Evolutionary conservation across 345 rosid genomes (phyloP), one percentile per base, ranked within the genome.

Genomic region (Euphorbia pulcherrima): DNA sequence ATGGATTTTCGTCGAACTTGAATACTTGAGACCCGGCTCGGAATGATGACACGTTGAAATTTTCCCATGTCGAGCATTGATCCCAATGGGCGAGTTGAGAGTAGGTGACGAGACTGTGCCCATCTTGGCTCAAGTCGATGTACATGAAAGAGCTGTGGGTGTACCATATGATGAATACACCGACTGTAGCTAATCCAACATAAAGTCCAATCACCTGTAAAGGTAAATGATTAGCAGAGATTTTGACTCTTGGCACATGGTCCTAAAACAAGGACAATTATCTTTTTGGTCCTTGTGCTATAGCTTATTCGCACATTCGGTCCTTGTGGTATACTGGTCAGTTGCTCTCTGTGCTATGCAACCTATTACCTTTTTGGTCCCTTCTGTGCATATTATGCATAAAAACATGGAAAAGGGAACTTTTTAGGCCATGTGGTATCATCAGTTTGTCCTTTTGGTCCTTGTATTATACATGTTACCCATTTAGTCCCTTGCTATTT

Each of bases 111-210:
- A 89, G 85, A 64, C 84, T 89, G 63, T 94, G 99, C 44, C 99
- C 97, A 60, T 94, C 99, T 61, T 86, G 88, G 64, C 96, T 87
- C 68, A 94, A 85, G 77, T 94, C 95, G 44, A 94, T 94, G 67
- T 89, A 90, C 77, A 89, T 30, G 84, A 91, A 94, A 13, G 83
- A 52, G 70, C 65, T 51, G 27, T 85, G 92, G 0, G 99, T 89
- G 82, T 80, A 94, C 99, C 97, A 94, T 78, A 94, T 91, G 76
- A 94, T 77, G 78, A 94, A 94, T 28, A 91, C 72, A 17, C 99
- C 99, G 6, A 94, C 99, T 0, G 99, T 94, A 55, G 97, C 99
- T 60, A 88, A 47, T 51, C 99, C 96, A 35, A 94, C 99, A 71
- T 94, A 94, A 17, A 81, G n/a, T 17, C 99, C 97, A 72, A 94